Base-by-base conservation (phyloP, 2,329 filamentous ascomycete species). In the Penicillium sp. region DNA sequence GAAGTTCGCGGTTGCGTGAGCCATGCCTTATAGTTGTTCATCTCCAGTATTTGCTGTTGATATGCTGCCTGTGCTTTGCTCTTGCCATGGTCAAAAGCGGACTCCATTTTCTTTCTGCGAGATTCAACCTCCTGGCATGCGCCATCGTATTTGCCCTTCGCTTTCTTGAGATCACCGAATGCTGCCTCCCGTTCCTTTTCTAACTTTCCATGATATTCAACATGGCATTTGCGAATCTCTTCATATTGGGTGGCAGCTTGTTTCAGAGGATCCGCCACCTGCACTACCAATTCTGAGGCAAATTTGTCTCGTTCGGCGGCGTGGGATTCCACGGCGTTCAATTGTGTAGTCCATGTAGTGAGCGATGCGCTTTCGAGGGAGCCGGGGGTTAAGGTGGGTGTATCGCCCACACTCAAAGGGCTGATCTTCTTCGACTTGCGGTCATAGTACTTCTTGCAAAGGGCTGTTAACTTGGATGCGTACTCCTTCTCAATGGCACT, bases 401-500 rank as follows among this genome's bases (percentile, higher is more conserved):
- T 93, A 63, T 98, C 93, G 63, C 93, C 93, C 46, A 97, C 93
- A 66, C 90, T 96, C 61, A 98, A 71, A 62, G 78, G 84, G 59
- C 88, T 85, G 38, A 85, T 85, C 74, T 93, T 96, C 71, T 84
- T 89, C 41, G 87, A 83, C 76, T 97, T 98, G 76, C 94, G 94
- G 64, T 98, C 94, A 65, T 88, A 93, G 75, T 96, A 97, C 69
- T 93, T 96, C 75, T 93, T 95, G 48, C 91, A 93, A 44, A 98
- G 76, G 2, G 82, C 83, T 60, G 81, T 86, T 57, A 98, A 82
- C 71, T 91, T 97, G 56, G 85, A 79, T 62, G 88, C 86, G 69
- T 98, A 97, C 69, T 98, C 94, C 73, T 95, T 96, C 73, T 98
- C 93, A 68, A 98, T 95, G 32, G 76, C 82, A 65, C 88, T 88